Evolutionary conservation across 2,329 filamentous ascomycete species (phyloP).

Genomic region (Claviceps capensis): DNA sequence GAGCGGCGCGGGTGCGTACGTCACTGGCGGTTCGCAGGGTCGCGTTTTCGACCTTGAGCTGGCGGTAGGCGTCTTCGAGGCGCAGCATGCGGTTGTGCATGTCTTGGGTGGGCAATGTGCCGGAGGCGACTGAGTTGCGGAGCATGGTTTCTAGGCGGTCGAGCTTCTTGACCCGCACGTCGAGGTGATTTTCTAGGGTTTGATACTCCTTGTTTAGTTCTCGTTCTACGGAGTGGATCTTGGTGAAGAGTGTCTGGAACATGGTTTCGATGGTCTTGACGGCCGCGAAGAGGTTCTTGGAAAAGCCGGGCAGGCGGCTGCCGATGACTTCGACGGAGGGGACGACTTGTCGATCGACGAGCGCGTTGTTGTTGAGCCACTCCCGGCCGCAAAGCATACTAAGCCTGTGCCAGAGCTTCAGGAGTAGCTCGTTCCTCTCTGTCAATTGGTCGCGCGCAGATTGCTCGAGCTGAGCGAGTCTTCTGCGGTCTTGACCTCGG

Average conservation of each 20-base stretch:
- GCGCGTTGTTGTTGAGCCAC: conserved; percentile 79
- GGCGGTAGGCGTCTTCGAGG: conserved; percentile 46
- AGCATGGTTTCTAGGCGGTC: conserved; percentile 75
- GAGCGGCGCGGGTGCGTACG: conserved; percentile 36
- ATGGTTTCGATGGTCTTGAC: conserved; percentile 78
- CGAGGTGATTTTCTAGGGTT: conserved; percentile 66
- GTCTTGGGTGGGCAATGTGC: conserved; percentile 28
- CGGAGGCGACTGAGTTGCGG: conserved; percentile 45
- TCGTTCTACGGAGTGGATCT: conserved; percentile 75
- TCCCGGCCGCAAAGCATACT: conserved; percentile 77
- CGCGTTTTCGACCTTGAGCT: conserved; percentile 52
- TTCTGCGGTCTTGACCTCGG: conserved; percentile 64
- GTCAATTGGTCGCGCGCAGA: conserved; percentile 74
- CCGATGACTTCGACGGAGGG: conserved; percentile 77
- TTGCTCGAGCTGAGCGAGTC: conserved; percentile 60
- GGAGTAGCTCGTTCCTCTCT: conserved; percentile 78
- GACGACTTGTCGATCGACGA: conserved; percentile 73
- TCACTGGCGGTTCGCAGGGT: conserved; percentile 54
- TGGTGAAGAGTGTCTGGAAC: conserved; percentile 61
- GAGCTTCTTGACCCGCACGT: conserved; percentile 68
- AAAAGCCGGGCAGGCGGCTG: conserved; percentile 76
- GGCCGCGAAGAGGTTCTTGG: conserved; percentile 74
- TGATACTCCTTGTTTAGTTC: conserved; percentile 89
- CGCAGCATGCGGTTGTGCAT: conserved; percentile 34
- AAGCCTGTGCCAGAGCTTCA: conserved; percentile 81